These are phyloP conservation scores for Globisporangium takayamanum DNA, from an alignment of 352 stramenopile genomes.

Conservation along the genomic window DNA sequence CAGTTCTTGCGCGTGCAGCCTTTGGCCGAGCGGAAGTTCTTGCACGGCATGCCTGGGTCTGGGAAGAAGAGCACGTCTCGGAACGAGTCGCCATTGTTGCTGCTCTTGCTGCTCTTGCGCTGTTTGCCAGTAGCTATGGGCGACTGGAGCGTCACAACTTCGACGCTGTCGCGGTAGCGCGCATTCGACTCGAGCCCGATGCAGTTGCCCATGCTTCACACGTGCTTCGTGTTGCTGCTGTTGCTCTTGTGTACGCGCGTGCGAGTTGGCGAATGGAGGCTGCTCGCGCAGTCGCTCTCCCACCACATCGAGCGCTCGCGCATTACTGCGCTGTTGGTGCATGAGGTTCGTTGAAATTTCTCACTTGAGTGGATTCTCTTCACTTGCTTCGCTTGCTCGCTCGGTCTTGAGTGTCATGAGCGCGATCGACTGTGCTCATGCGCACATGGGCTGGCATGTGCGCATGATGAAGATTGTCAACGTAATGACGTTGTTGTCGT, in stretches of 20 bases:
- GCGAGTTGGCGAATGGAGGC: background rate
- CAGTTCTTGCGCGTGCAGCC: conserved; percentile 62
- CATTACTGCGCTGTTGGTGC: background rate
- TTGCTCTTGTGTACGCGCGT: background rate
- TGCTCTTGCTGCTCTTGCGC: conserved; percentile 3
- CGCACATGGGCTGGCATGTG: too few relatives aligned
- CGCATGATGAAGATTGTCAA: too few relatives aligned
- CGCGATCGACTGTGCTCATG: too few relatives aligned
- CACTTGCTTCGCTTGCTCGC: background rate
- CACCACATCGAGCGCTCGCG: background rate
- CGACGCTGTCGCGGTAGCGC: conserved; percentile 4
- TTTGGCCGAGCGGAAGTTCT: conserved; percentile 35
- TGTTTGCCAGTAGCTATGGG: background rate
- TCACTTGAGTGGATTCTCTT: background rate
- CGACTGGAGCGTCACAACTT: conserved; percentile 11
- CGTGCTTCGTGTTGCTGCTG: background rate
- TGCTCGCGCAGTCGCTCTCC: background rate
- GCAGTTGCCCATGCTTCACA: conserved; percentile 48
- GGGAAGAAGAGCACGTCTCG: conserved; percentile 72
- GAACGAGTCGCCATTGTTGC: conserved; percentile 38
- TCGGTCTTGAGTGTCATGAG: background rate
- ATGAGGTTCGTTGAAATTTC: background rate
- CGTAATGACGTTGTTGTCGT: too few relatives aligned
- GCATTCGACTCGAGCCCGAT: conserved; percentile 19
- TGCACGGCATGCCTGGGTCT: conserved; percentile 54